phyloP scores from a whole-genome alignment of 2,329 filamentous ascomycete genomes.

The Pseudogymnoascus sp. region DNA sequence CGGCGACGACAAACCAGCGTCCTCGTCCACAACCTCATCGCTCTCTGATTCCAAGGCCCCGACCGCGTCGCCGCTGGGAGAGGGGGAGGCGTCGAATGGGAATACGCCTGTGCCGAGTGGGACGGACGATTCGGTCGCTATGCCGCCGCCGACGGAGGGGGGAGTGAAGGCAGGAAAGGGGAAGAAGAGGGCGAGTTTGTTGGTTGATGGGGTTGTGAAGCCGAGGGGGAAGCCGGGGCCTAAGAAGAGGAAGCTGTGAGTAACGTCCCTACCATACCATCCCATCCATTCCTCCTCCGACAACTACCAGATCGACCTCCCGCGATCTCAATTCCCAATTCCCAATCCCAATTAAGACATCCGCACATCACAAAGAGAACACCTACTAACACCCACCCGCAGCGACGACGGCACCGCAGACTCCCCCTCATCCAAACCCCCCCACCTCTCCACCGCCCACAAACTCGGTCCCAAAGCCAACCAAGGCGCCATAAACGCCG shows the following conservation, averaged over 20 bases:
- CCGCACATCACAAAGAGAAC: neutral
- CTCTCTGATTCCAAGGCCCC: neutral
- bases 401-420: conserved; percentile 58
- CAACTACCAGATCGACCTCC: neutral
- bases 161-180: conserved; percentile 54
- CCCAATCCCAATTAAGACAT: neutral
- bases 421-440: conserved; percentile 36
- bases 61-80: neutral
- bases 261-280: conserved; percentile 26
- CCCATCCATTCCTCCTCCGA: neutral
- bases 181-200: conserved; percentile 49
- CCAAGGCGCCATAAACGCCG: conserved; percentile 93
- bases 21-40: neutral
- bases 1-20: neutral
- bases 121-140: conserved; percentile 45
- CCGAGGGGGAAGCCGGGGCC: conserved; percentile 81
- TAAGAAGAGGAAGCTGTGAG: conserved; percentile 95
- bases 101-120: conserved; percentile 48
- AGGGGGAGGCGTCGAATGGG: conserved; percentile 37
- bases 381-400: conserved; percentile 24
- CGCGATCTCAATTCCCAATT: neutral
- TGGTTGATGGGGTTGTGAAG: conserved; percentile 55
- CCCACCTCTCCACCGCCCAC: conserved; percentile 40
- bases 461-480: conserved; percentile 96
- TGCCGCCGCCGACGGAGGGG: conserved; percentile 52